Evolutionary conservation across 164 flowering plant genomes (phyloP), one percentile per base, ranked within the genome.

Genomic region (Macadamia tetraphylla): DNA sequence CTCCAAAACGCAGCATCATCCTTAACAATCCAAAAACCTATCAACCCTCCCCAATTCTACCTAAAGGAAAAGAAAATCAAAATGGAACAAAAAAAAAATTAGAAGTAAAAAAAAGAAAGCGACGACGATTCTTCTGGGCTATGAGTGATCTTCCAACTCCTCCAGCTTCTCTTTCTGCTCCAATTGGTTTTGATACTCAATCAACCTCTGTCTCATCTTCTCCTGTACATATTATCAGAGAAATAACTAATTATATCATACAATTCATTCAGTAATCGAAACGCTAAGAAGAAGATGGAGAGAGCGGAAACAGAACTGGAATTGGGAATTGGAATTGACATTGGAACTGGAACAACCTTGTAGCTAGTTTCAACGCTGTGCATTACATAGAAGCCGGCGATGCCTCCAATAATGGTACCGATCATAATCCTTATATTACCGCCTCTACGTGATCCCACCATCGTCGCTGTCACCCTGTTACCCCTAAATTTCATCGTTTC

Each of bases 311-410:
- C 40, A 35, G 40, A 5, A 35, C 5, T 35, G 40, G 40, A 35
- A 35, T 18, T 23, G 23, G 23, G 23, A 23, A 23, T 23, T 23
- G 23, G 23, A 23, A 23, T 23, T 23, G 23, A 23, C 23, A 13
- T 9, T 51, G 55, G 55, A 10, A 6, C 13, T 10, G n/a, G 31
- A 60, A 83, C 51, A 1, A 46, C 97, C 94, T 89, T 87, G 81
- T 92, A 85, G 78, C 77, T 74, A 29, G 70, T 64, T 72, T 92
- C 98, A 10, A 83, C 63, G 1, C 89, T 84, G 75, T 92, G 87
- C 98, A 90, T 90, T 15, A 87, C 85, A 69, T 90, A 92, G 83
- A 90, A 92, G 18, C 98, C 98, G 15, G 87, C 78, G 35, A 76
- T 67, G 9, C 96, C 98, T 3, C 98, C 96, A 44, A 81, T 56